A percentile compares a stretch with the other conserved stretches of the same genome.
phyloP scores from a whole-genome alignment of 169 alveolate genomes.

The Babesia ovis region DNA sequence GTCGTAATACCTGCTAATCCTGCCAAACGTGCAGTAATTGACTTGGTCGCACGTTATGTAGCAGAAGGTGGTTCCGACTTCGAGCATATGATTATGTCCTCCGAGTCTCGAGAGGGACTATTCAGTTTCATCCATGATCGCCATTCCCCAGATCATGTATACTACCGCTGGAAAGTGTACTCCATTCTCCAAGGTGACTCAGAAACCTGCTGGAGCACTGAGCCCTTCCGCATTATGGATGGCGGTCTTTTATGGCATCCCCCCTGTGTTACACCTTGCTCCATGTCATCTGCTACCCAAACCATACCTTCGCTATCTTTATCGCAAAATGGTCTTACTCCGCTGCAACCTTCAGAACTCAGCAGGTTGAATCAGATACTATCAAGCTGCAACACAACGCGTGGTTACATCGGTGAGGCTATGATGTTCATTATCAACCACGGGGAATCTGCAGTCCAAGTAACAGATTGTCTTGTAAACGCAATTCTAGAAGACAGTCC shows the following conservation, averaged over 20 bases:
- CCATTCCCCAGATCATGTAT: slow-evolving; percentile 50
- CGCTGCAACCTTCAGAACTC: slow-evolving; percentile 13
- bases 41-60: slow-evolving; percentile 53
- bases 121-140: slow-evolving; percentile 41
- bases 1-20: slow-evolving; percentile 27
- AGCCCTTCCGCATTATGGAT: slow-evolving; percentile 26
- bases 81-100: slow-evolving; percentile 37
- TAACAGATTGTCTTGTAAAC: slow-evolving; percentile 41
- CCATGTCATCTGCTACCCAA: not conserved
- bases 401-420: slow-evolving; percentile 46
- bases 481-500: slow-evolving; percentile 21
- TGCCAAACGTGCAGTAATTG: slow-evolving; percentile 41
- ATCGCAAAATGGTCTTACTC: slow-evolving; percentile 38
- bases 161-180: slow-evolving; percentile 70
- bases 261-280: slow-evolving; percentile 3
- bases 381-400: slow-evolving; percentile 4
- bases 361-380: slow-evolving; percentile 14
- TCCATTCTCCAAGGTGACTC: slow-evolving; percentile 59
- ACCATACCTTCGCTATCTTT: not conserved
- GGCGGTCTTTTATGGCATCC: slow-evolving; percentile 46
- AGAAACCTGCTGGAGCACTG: slow-evolving; percentile 15
- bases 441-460: slow-evolving; percentile 65
- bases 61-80: slow-evolving; percentile 37
- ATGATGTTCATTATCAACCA: slow-evolving; percentile 63
- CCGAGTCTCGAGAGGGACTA: slow-evolving; percentile 46